These are phyloP conservation scores for Carex pumila DNA, from an alignment of 176 grass and related monocot genomes.

Conservation along the genomic window DNA sequence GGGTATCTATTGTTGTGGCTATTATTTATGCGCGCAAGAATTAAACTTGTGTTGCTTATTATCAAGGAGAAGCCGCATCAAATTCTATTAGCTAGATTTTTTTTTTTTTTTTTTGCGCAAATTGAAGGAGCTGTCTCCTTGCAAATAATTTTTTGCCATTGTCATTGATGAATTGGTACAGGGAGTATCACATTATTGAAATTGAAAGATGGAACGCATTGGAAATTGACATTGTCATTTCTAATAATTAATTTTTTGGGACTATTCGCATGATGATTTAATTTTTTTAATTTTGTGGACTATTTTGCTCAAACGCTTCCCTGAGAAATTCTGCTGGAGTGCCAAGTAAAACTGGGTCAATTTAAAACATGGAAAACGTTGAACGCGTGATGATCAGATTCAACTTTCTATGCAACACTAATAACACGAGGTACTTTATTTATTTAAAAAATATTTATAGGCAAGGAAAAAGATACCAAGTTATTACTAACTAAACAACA, in stretches of 20 bases:
- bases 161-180: neutral
- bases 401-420: neutral
- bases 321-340: neutral
- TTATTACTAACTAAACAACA: neutral
- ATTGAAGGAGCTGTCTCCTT: constrained; percentile 6
- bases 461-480: neutral
- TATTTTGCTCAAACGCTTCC: neutral
- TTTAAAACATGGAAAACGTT: neutral
- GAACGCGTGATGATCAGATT: neutral
- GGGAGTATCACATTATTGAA: neutral
- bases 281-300: neutral
- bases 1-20: constrained; percentile 43
- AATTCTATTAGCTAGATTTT: neutral
- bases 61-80: neutral
- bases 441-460: neutral
- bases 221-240: neutral
- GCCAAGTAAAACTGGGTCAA: neutral
- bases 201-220: neutral
- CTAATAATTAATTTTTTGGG: neutral
- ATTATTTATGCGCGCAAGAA: constrained; percentile 49
- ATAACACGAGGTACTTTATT: neutral
- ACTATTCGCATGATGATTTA: neutral
- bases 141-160: neutral
- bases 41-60: constrained; percentile 14
- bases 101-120: neutral